Conservation (phyloP, 1,284 basidiomycete genomes). For the Ustanciosporium gigantosporum region DNA sequence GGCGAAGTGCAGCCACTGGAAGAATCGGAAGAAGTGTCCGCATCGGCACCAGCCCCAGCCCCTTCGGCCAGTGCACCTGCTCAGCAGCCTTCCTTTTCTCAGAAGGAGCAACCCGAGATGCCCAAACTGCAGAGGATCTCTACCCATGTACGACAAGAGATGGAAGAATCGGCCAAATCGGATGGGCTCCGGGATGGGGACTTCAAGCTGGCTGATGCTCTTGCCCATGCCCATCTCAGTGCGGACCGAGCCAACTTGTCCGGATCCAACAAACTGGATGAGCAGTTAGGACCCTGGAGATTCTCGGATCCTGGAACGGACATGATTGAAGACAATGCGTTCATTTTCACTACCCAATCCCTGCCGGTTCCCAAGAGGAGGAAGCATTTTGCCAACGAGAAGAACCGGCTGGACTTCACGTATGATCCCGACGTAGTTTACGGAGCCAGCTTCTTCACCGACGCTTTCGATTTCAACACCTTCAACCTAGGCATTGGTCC, state of each 20-base stretch:
- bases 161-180: slow-evolving; percentile 44
- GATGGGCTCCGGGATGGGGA: slow-evolving; percentile 52
- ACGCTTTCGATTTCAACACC: slow-evolving; percentile 55
- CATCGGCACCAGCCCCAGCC: slow-evolving; percentile 8
- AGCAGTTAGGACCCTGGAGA: slow-evolving; percentile 61
- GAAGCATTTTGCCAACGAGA: slow-evolving; percentile 59
- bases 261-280: slow-evolving; percentile 32
- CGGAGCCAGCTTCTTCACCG: slow-evolving; percentile 52
- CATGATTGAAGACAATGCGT: slow-evolving; percentile 63
- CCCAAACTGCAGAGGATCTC: slow-evolving; percentile 40
- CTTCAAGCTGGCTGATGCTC: slow-evolving; percentile 53
- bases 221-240: slow-evolving; percentile 30
- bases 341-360: slow-evolving; percentile 61
- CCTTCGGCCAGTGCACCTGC: slow-evolving; percentile 8
- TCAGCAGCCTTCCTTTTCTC: neutral
- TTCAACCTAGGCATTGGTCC: slow-evolving; percentile 54
- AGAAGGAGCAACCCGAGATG: slow-evolving; percentile 23
- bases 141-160: slow-evolving; percentile 42
- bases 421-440: slow-evolving; percentile 61
- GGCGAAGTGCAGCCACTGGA: slow-evolving; percentile 23
- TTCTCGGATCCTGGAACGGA: slow-evolving; percentile 61
- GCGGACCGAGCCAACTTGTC: neutral
- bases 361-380: slow-evolving; percentile 60
- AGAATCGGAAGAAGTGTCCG: slow-evolving; percentile 12
- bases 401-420: slow-evolving; percentile 52